These are phyloP conservation scores for Helminthosporium solani DNA, from an alignment of 2,329 filamentous ascomycete species.

Conservation along the genomic window DNA sequence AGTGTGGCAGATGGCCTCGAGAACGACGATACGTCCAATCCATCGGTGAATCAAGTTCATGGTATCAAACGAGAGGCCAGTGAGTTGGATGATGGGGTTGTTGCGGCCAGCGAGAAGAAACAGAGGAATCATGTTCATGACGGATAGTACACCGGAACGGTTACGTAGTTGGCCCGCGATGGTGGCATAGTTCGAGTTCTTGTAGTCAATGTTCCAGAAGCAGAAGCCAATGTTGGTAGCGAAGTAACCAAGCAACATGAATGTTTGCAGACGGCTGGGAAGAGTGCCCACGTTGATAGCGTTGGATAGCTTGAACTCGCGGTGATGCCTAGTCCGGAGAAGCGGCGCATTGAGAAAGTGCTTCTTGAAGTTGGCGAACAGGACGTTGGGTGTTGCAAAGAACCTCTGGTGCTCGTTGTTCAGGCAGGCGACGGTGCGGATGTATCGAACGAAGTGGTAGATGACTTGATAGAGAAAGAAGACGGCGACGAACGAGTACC, in stretches of 20 bases:
- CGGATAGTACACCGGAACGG: constrained; percentile 67
- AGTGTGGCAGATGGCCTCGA: constrained; percentile 68
- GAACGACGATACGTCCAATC: constrained; percentile 73
- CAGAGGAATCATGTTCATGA: constrained; percentile 76
- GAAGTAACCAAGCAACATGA: constrained; percentile 51
- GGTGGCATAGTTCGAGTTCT: constrained; percentile 69
- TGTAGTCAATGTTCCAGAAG: constrained; percentile 58
- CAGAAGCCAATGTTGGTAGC: constrained; percentile 51
- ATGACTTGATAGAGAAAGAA: constrained; percentile 68
- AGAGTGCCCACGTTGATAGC: constrained; percentile 53
- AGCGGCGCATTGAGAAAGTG: constrained; percentile 51
- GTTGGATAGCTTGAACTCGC: constrained; percentile 52
- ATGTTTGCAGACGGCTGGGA: constrained; percentile 50
- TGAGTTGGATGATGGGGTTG: constrained; percentile 71
- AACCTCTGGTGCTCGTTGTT: constrained; percentile 78
- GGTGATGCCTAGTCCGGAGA: constrained; percentile 51
- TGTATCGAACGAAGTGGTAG: constrained; percentile 63
- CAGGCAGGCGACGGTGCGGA: constrained; percentile 73
- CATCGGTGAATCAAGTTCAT: constrained; percentile 81
- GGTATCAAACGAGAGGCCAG: constrained; percentile 76
- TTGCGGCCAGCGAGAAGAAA: constrained; percentile 75
- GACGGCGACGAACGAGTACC: constrained; percentile 62
- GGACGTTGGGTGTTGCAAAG: constrained; percentile 65
- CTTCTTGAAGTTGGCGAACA: constrained; percentile 48
- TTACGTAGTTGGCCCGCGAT: constrained; percentile 65